Evolutionary conservation across 352 stramenopile species (phyloP).

Genomic region (Nannochloropsis limnetica): DNA sequence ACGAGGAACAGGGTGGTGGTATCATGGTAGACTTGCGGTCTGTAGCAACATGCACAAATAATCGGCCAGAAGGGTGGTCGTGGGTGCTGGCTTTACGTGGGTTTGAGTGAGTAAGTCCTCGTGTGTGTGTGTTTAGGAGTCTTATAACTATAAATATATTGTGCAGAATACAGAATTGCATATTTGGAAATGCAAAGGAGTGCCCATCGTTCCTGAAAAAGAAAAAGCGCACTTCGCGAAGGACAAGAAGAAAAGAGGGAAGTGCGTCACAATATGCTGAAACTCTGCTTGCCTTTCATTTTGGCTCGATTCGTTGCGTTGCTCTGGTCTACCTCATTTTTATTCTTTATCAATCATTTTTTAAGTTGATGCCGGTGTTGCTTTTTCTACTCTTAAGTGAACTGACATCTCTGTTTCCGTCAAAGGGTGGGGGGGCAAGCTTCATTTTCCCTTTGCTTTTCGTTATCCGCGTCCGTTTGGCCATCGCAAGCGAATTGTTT

Average conservation of each 20-base stretch:
- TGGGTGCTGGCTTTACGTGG: no score
- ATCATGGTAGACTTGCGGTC: no score
- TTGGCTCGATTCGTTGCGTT: background rate
- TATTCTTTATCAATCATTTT: background rate
- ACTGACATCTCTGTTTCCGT: background rate
- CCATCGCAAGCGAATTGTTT: background rate
- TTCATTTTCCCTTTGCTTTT: background rate
- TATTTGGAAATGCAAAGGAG: no score
- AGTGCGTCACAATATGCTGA: background rate
- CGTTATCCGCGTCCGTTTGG: background rate
- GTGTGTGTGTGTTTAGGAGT: no score
- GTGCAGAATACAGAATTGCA: no score
- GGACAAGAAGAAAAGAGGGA: background rate
- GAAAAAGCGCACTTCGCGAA: background rate
- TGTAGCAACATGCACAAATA: no score
- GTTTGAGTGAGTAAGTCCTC: no score
- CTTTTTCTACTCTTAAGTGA: no score
- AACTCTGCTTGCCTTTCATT: background rate
- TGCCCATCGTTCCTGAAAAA: background rate
- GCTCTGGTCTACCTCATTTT: background rate
- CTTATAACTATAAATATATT: no score
- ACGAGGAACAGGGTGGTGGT: no score
- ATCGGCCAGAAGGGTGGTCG: no score
- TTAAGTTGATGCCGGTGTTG: background rate
- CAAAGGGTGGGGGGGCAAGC: background rate